Conservation (phyloP, 2,329 filamentous ascomycete species). For the Macrophomina pseudophaseolina region DNA sequence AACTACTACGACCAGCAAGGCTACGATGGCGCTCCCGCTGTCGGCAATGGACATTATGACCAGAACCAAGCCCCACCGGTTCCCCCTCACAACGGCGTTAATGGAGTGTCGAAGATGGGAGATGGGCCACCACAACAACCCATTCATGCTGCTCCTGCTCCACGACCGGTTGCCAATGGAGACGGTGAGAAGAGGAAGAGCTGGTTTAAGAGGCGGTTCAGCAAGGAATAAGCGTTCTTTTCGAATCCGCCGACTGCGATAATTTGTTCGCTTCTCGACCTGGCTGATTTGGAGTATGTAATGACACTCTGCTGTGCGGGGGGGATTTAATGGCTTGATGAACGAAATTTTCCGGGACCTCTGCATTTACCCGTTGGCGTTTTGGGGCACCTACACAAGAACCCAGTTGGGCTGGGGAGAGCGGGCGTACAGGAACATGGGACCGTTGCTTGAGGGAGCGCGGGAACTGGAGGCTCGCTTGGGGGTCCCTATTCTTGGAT, state of each 20-base stretch:
- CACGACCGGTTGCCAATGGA: constrained; percentile 29
- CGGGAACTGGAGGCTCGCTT: background rate
- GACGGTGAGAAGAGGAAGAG: constrained; percentile 78
- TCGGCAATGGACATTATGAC: constrained; percentile 9
- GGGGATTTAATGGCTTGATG: constrained; percentile 20
- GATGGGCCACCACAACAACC: constrained; percentile 24
- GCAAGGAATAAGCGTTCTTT: constrained; percentile 57
- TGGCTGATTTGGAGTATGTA: constrained; percentile 16
- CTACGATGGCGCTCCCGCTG: constrained; percentile 21
- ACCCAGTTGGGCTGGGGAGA: background rate
- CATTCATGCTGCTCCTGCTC: constrained; percentile 6
- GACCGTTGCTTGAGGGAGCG: background rate
- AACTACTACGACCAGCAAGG: constrained; percentile 8
- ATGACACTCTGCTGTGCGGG: constrained; percentile 21
- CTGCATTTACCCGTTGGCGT: constrained; percentile 17
- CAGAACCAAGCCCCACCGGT: constrained; percentile 6
- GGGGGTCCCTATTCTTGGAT: background rate
- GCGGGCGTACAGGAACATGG: constrained; percentile 8
- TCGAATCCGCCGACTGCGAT: background rate
- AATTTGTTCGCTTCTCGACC: background rate
- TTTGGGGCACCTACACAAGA: constrained; percentile 6
- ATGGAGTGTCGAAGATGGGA: constrained; percentile 30
- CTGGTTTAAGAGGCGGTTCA: constrained; percentile 85
- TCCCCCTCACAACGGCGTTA: constrained; percentile 13
- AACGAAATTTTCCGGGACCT: constrained; percentile 4